These are phyloP conservation scores for Ceratocystis colombiana DNA, from an alignment of 2,329 filamentous ascomycete species.

Conservation along the genomic window DNA sequence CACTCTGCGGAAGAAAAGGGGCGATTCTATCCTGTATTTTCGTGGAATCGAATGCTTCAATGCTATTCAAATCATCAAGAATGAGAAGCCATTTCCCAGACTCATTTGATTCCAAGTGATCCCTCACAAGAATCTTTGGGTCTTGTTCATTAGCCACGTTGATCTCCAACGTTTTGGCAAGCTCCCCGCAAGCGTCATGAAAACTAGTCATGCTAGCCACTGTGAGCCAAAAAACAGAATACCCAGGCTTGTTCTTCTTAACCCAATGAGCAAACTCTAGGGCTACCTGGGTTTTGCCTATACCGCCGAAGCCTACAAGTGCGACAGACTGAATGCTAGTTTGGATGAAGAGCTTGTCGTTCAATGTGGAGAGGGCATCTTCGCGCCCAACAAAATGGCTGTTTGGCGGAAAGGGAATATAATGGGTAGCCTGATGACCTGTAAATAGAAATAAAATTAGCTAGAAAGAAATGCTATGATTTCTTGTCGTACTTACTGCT, in stretches of 20 bases:
- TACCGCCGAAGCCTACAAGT: not conserved
- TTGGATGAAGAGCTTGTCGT: not conserved
- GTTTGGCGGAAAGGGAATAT: not conserved
- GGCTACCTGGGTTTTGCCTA: not conserved
- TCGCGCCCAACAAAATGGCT: not conserved
- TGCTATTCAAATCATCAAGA: conserved; percentile 29
- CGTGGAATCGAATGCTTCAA: not conserved
- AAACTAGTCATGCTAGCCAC: not conserved
- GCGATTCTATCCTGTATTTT: not conserved
- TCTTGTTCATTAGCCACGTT: not conserved
- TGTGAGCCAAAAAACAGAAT: conserved; percentile 11
- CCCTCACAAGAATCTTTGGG: conserved; percentile 22
- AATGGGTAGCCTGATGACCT: not conserved
- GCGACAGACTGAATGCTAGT: not conserved
- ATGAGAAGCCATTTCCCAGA: conserved; percentile 29
- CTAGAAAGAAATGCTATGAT: not conserved
- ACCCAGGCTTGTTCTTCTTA: not conserved
- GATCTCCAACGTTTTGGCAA: conserved; percentile 1
- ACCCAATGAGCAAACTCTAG: not conserved
- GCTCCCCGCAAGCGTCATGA: not conserved
- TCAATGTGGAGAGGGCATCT: not conserved
- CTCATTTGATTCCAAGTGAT: conserved; percentile 25
- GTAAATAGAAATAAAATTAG: not conserved
- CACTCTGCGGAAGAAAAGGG: conserved; percentile 30
- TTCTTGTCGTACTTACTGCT: not conserved